phyloP scores from a whole-genome alignment of 1,139 yeast genomes.

The Saccharomyces hybrid region DNA sequence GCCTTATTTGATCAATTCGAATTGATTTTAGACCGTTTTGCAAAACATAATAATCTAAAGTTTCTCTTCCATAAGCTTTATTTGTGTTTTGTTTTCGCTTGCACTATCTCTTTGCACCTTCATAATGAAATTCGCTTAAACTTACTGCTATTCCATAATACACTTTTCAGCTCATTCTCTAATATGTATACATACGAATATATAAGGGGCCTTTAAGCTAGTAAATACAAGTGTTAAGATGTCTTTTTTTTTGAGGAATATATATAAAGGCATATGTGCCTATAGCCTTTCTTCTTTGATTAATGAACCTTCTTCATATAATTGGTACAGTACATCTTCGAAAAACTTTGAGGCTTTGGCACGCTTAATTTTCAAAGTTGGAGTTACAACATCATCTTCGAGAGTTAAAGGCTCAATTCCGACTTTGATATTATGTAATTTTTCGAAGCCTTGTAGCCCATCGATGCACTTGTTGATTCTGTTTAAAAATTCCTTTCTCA shows the following conservation, averaged over 20 bases:
- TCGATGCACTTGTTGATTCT: conserved; percentile 27
- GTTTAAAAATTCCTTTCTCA: conserved; percentile 24
- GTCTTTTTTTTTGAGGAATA: not conserved
- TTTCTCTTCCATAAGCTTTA: not conserved
- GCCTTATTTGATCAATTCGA: not conserved
- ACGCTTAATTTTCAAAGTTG: conserved; percentile 68
- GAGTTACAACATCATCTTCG: conserved; percentile 61
- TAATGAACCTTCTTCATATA: conserved; percentile 54
- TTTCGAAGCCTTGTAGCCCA: conserved; percentile 47
- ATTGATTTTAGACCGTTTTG: not conserved
- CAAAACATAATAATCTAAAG: not conserved
- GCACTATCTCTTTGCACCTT: not conserved
- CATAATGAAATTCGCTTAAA: not conserved
- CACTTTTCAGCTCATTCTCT: not conserved
- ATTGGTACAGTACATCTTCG: conserved; percentile 38
- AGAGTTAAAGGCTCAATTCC: conserved; percentile 61
- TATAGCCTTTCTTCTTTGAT: conserved; percentile 24
- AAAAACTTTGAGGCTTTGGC: conserved; percentile 50
- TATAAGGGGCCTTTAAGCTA: not conserved
- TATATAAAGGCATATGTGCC: conserved; percentile 2
- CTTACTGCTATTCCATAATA: not conserved
- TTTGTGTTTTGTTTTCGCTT: not conserved
- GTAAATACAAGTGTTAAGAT: not conserved
- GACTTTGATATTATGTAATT: conserved; percentile 51
- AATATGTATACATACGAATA: not conserved